A percentile compares a stretch with the other conserved stretches of the same genome.
Evolutionary conservation across 805 yeast species (phyloP).

Genomic region (Jamesozyma piceae): DNA sequence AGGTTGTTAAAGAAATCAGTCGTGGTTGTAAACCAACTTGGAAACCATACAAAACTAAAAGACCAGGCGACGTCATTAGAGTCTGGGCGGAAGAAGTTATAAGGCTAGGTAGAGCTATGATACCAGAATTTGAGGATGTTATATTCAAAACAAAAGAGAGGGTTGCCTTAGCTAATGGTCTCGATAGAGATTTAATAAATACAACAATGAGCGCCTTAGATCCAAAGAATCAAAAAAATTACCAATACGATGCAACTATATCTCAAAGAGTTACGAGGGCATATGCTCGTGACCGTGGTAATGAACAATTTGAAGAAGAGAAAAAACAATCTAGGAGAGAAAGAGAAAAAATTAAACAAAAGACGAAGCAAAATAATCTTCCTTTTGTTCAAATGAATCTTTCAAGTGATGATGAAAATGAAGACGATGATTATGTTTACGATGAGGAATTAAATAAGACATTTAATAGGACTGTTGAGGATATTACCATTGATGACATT

Average conservation of each 20-base stretch:
- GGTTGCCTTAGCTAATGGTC: not conserved
- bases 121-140: conserved; percentile 36
- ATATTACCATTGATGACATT: conserved; percentile 32
- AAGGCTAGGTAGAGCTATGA: conserved; percentile 51
- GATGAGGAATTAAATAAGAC: conserved; percentile 31
- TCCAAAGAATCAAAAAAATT: not conserved
- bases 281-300: conserved; percentile 5
- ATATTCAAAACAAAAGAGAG: conserved; percentile 14
- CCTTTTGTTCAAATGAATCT: conserved; percentile 26
- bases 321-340: not conserved
- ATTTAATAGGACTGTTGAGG: conserved; percentile 32
- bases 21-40: conserved; percentile 63
- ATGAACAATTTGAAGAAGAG: conserved; percentile 3
- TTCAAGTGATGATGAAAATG: conserved; percentile 28
- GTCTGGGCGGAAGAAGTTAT: conserved; percentile 60
- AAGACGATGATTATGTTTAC: conserved; percentile 30
- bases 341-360: conserved; percentile 1
- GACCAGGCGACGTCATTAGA: conserved; percentile 41
- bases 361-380: conserved; percentile 6
- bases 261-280: conserved; percentile 23
- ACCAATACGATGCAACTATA: conserved; percentile 4
- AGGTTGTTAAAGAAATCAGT: conserved; percentile 53
- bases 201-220: not conserved
- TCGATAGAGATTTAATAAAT: not conserved
- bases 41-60: conserved; percentile 45